Conservation (phyloP, 345 rosid genomes). For the Rubroshorea leprosula region DNA sequence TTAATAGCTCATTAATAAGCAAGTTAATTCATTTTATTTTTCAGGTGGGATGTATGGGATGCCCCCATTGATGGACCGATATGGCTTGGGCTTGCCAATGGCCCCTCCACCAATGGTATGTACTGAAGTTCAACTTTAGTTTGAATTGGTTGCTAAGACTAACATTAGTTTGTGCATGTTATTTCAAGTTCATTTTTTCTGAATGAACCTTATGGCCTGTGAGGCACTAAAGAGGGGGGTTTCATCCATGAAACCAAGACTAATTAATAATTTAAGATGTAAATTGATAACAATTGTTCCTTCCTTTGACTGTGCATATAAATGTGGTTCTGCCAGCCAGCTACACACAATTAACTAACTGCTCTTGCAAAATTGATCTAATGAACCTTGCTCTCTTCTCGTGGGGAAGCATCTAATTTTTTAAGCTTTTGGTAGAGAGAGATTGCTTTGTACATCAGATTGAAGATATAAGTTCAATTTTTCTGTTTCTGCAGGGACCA, state of each 20-base stretch:
- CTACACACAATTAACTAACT: not conserved
- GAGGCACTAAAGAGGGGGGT: not conserved
- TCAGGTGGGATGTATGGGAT: conserved; percentile 82
- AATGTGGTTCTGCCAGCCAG: not conserved
- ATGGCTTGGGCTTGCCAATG: conserved; percentile 82
- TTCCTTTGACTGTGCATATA: not conserved
- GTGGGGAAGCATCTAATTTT: not conserved
- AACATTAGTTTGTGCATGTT: conserved; percentile 3
- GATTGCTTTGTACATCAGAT: not conserved
- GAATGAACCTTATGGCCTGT: not conserved
- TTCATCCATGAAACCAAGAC: not conserved
- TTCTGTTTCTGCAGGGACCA: conserved; percentile 54
- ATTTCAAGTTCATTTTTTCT: not conserved
- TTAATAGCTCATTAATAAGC: not conserved
- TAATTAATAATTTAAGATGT: no score
- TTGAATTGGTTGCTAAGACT: conserved; percentile 6
- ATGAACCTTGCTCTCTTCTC: not conserved
- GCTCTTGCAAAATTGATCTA: not conserved
- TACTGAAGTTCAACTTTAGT: conserved; percentile 9
- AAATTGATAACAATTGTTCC: no score
- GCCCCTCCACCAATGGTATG: conserved; percentile 82
- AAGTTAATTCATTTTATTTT: conserved; percentile 5
- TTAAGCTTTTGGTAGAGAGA: not conserved
- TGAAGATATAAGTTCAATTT: not conserved
- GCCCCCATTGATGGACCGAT: conserved; percentile 88